phyloP scores from a whole-genome alignment of 2,329 filamentous ascomycete species.

The Davidsoniella eucalypti region DNA sequence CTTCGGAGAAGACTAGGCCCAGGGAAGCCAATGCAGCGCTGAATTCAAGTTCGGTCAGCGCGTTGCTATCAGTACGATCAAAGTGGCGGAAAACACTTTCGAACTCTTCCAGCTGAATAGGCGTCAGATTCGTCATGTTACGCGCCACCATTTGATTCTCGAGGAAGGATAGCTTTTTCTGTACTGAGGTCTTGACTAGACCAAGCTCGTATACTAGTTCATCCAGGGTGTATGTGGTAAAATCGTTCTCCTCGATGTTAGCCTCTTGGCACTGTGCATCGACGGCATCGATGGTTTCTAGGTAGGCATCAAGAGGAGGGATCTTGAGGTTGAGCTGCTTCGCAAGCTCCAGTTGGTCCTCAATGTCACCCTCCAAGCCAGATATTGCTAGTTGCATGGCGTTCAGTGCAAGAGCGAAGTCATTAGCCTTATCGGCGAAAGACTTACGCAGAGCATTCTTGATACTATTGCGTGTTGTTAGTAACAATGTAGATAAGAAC shows the following conservation, averaged over 20 bases:
- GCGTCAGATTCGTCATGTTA: constrained; percentile 97
- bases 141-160: constrained; percentile 98
- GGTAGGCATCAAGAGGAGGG: constrained; percentile 75
- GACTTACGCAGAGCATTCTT: constrained; percentile 85
- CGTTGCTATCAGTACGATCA: constrained; percentile 82
- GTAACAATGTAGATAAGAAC: neutral
- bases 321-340: constrained; percentile 71
- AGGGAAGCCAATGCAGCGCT: constrained; percentile 89
- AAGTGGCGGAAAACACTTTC: constrained; percentile 98
- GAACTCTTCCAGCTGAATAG: constrained; percentile 96
- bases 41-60: constrained; percentile 84
- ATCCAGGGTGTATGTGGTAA: constrained; percentile 97
- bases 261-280: constrained; percentile 86
- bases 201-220: constrained; percentile 87
- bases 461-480: constrained; percentile 38
- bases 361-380: constrained; percentile 89
- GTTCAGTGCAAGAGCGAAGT: constrained; percentile 88
- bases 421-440: constrained; percentile 96
- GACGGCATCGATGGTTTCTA: constrained; percentile 71
- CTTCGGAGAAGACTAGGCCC: constrained; percentile 88
- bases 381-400: constrained; percentile 91
- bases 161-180: constrained; percentile 90
- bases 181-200: constrained; percentile 77
- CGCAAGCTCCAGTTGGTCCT: constrained; percentile 83
- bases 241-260: constrained; percentile 98